These are phyloP conservation scores for Malbranchea cinnamomea DNA, from an alignment of 2,329 filamentous ascomycete genomes.

Conservation along the genomic window DNA sequence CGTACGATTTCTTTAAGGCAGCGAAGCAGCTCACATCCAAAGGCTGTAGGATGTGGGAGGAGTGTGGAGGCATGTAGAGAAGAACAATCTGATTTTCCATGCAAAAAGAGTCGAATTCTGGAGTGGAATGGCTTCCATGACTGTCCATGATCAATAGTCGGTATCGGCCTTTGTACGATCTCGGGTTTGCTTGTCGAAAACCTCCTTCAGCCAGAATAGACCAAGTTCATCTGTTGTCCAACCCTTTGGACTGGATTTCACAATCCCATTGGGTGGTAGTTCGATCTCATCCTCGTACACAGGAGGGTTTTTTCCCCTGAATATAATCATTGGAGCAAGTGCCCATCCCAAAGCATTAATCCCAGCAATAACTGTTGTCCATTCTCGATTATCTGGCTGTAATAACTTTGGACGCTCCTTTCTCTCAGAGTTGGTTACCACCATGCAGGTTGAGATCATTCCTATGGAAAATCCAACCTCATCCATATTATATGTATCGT, in stretches of 20 bases:
- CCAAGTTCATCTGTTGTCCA: constrained; percentile 1
- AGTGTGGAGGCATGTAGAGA: not conserved
- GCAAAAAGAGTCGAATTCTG: constrained; percentile 2
- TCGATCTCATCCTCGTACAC: not conserved
- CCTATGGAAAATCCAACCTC: constrained; percentile 1
- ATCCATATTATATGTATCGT: constrained; percentile 1
- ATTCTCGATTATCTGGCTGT: constrained; percentile 3
- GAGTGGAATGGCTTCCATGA: constrained; percentile 1
- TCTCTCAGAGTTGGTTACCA: not conserved
- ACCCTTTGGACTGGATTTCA: not conserved
- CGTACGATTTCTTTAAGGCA: not conserved
- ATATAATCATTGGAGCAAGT: constrained; percentile 1
- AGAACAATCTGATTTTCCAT: not conserved
- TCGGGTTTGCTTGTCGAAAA: constrained; percentile 1
- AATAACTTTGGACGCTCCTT: not conserved
- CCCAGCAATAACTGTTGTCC: constrained; percentile 1
- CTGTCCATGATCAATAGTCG: constrained; percentile 1
- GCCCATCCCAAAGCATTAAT: not conserved
- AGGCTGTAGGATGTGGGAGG: no score
- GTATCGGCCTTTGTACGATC: not conserved
- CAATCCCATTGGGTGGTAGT: not conserved
- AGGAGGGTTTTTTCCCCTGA: not conserved
- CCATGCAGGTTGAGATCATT: not conserved
- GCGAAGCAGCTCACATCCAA: not conserved
- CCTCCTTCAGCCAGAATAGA: constrained; percentile 1